phyloP scores from a whole-genome alignment of 345 rosid genomes.

The Eucalyptus brandiana region DNA sequence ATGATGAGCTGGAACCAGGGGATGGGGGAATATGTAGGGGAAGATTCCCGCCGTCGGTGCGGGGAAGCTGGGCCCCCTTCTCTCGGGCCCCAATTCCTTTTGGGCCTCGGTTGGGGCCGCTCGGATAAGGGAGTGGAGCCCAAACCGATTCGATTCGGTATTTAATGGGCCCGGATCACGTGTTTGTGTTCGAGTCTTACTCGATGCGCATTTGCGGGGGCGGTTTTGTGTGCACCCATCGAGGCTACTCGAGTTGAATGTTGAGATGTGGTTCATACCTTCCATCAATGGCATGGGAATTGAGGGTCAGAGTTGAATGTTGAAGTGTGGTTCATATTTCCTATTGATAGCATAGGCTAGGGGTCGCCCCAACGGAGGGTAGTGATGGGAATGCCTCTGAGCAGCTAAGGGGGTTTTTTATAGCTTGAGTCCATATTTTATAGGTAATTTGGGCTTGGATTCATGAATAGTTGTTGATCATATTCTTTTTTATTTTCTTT shows the following conservation, averaged over 20 bases:
- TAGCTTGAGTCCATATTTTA: no score
- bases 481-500: no score
- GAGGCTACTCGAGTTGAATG: not conserved
- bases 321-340: no score
- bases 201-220: not conserved
- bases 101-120: not conserved
- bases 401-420: no score
- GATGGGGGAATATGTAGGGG: not conserved
- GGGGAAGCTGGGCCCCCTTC: not conserved
- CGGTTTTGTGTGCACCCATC: not conserved
- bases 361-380: accelerated
- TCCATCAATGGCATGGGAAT: accelerated
- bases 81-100: not conserved
- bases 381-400: accelerated
- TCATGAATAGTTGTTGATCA: no score
- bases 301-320: no score
- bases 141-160: not conserved
- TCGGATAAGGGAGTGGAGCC: not conserved
- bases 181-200: not conserved
- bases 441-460: no score
- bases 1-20: not conserved
- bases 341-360: accelerated
- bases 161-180: not conserved
- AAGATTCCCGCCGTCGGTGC: not conserved
- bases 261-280: no score